Evolutionary conservation across 106 monocot genomes (phyloP), one percentile per base, ranked within the genome.

Genomic region (Allium sativum): DNA sequence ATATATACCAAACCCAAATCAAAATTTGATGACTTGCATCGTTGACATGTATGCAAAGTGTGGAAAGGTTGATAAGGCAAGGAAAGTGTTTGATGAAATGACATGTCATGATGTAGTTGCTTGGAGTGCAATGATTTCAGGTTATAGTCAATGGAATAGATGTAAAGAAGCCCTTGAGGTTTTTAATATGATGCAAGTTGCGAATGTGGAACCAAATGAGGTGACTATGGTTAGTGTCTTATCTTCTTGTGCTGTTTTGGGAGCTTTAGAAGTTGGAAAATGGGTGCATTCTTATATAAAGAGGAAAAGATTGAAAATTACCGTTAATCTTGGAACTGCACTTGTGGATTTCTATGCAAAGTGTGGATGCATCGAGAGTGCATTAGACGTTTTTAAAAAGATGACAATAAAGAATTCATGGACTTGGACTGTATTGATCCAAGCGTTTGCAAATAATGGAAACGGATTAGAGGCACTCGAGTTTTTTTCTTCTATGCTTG

Each of bases 71-170:
- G 76, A 79, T 3, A 71, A 45, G 47, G 88, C 88, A 3, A 58
- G 76, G 19, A 14, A 40, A 10, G 45, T 92, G 68, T 92, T 86
- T 18, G 78, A 92, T 19, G 61, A 76, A 53, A 91, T 83, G 81
- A 43, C 68, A 3, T 17, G 13, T 4, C 40, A 66, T n/a, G 86
- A 92, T 74, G 83, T 86, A 45, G 91, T 83, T 42, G 83, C 86
- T 9, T 86, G 91, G 86, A 86, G 80, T 41, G 86, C 85, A 7
- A 80, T 86, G 91, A 86, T 92, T 21, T 83, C 82, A 0, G 82
- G 82, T 52, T 91, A 91, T 22, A 63, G 40, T n/a, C 77, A 86
- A 19, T 54, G 61, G 3, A 73, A 67, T 55, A 58, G 18, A 18
- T 78, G 76, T 21, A 77, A 42, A 61, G 79, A 85, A 58, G 85